These are phyloP conservation scores for Backusella tarrabulga DNA, from an alignment of 192 early-diverging fungal genomes.

Conservation along the genomic window DNA sequence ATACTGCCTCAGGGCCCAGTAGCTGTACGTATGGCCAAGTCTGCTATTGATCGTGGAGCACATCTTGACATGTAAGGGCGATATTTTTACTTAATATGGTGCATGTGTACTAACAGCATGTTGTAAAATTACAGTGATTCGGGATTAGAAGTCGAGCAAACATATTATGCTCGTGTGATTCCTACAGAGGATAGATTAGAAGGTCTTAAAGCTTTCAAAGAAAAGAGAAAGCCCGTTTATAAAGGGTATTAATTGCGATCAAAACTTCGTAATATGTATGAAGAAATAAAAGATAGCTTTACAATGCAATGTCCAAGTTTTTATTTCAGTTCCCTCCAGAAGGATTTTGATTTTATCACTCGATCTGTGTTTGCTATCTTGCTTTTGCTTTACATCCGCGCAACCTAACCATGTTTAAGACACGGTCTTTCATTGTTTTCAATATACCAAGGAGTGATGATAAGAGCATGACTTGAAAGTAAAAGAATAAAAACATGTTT, in stretches of 20 bases:
- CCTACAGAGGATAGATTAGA: constrained; percentile 93
- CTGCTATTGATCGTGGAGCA: constrained; percentile 80
- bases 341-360: too few species aligned
- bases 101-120: background rate
- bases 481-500: background rate
- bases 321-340: too few species aligned
- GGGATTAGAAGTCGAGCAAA: constrained; percentile 89
- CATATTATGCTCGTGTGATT: constrained; percentile 93
- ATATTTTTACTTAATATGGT: background rate
- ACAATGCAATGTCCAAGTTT: too few species aligned
- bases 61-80: constrained; percentile 68
- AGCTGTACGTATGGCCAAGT: constrained; percentile 89
- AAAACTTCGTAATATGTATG: background rate
- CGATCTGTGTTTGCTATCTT: too few species aligned
- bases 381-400: background rate
- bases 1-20: constrained; percentile 85
- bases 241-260: constrained; percentile 22
- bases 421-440: background rate
- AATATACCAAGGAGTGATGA: background rate
- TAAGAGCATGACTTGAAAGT: background rate
- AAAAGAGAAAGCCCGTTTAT: constrained; percentile 34
- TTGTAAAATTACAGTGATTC: constrained; percentile 49
- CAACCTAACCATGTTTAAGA: background rate
- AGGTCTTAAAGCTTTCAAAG: constrained; percentile 58
- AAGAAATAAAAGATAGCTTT: too few species aligned